Conservation (phyloP, 768 basidiomycete genomes). For the Tulasnella sp. region DNA sequence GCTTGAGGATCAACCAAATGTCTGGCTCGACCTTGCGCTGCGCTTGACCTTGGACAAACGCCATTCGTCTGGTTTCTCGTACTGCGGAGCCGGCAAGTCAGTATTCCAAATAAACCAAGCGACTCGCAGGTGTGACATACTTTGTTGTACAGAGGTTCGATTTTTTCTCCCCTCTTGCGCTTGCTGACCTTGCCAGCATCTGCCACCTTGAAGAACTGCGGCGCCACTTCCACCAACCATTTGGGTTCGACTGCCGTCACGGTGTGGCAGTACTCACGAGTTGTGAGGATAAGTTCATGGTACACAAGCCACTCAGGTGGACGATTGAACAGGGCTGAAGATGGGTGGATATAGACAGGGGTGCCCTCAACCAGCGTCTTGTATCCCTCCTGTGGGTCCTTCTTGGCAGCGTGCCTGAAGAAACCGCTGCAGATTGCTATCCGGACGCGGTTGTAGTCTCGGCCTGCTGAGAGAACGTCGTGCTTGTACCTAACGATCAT, state of each 20-base stretch:
- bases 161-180: constrained; percentile 93
- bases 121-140: constrained; percentile 34
- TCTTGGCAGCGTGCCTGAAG: constrained; percentile 98
- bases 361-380: constrained; percentile 96
- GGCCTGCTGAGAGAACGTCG: constrained; percentile 88
- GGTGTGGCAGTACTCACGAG: constrained; percentile 90
- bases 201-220: constrained; percentile 97
- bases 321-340: constrained; percentile 93
- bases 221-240: constrained; percentile 97
- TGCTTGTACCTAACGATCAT: constrained; percentile 75
- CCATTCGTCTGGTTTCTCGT: constrained; percentile 94
- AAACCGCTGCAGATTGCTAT: constrained; percentile 96
- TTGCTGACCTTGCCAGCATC: constrained; percentile 98
- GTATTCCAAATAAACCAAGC: neutral
- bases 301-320: constrained; percentile 95
- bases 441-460: constrained; percentile 88
- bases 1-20: constrained; percentile 60
- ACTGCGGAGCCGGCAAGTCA: constrained; percentile 39
- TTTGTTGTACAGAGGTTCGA: constrained; percentile 93
- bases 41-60: constrained; percentile 87
- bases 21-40: constrained; percentile 88
- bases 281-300: constrained; percentile 93
- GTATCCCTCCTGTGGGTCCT: constrained; percentile 97
- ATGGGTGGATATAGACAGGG: constrained; percentile 98
- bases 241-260: constrained; percentile 96